These are phyloP conservation scores for Wallacemonas collosoma DNA, from an alignment of 208 protist genomes.

Conservation along the genomic window DNA sequence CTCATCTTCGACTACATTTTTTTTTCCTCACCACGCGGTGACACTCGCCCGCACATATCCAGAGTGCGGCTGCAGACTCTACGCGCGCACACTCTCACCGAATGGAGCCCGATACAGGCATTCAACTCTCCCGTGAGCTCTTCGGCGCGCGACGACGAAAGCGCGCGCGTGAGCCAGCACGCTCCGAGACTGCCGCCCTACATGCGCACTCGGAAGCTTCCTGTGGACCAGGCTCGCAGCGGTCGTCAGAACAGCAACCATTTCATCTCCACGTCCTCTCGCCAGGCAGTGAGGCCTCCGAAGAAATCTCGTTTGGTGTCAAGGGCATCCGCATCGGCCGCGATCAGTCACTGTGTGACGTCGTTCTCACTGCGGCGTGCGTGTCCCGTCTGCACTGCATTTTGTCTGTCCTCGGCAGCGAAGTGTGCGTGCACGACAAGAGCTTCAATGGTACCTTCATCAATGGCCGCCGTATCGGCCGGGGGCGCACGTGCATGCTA, in stretches of 20 bases:
- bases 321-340: conserved; percentile 51
- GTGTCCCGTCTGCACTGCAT: conserved; percentile 60
- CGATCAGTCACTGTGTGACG: conserved; percentile 38
- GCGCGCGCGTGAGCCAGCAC: background rate
- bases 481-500: conserved; percentile 34
- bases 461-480: conserved; percentile 51
- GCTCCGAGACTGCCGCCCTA: background rate
- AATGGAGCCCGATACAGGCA: conserved; percentile 4
- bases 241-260: background rate
- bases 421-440: conserved; percentile 69
- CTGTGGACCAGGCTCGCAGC: background rate
- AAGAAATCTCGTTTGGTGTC: conserved; percentile 32
- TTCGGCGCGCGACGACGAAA: conserved; percentile 3
- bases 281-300: background rate
- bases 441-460: conserved; percentile 83
- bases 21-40: conserved; percentile 20
- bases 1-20: background rate
- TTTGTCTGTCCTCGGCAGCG: conserved; percentile 47
- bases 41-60: background rate
- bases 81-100: background rate
- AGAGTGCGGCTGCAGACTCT: background rate
- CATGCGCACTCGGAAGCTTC: background rate
- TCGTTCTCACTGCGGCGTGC: conserved; percentile 28
- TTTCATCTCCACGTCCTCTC: conserved; percentile 16
- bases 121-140: conserved; percentile 12